phyloP scores from a whole-genome alignment of 768 basidiomycete species.

The Astraeus odoratus region DNA sequence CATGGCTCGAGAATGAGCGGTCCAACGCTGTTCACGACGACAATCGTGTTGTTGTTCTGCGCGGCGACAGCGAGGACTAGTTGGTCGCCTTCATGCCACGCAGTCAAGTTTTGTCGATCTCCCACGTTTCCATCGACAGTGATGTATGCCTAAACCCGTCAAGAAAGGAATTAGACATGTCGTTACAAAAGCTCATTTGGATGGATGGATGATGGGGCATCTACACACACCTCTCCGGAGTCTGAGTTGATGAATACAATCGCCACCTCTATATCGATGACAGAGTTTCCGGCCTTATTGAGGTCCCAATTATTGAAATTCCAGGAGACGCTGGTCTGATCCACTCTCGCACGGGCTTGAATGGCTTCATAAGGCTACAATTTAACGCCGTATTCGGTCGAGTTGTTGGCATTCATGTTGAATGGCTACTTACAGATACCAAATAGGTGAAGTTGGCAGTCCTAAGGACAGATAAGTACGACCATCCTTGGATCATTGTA shows the following conservation, averaged over 20 bases:
- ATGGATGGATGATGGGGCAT: not conserved
- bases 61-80: slow-evolving; percentile 53
- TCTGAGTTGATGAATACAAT: slow-evolving; percentile 80
- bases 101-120: slow-evolving; percentile 33
- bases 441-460: slow-evolving; percentile 76
- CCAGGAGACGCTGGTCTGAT: slow-evolving; percentile 63
- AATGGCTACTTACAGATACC: slow-evolving; percentile 48
- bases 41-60: slow-evolving; percentile 70
- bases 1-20: slow-evolving; percentile 63
- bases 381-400: too few relatives aligned
- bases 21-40: slow-evolving; percentile 74
- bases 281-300: slow-evolving; percentile 39
- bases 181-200: too few relatives aligned
- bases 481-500: slow-evolving; percentile 26
- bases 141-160: slow-evolving; percentile 35
- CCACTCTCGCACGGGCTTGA: slow-evolving; percentile 59
- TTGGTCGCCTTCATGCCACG: slow-evolving; percentile 30
- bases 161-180: slow-evolving; percentile 3
- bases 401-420: not conserved
- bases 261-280: slow-evolving; percentile 49
- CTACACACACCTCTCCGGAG: slow-evolving; percentile 58
- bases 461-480: slow-evolving; percentile 19
- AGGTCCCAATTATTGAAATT: slow-evolving; percentile 66
- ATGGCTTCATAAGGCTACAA: slow-evolving; percentile 75
- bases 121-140: slow-evolving; percentile 50